Evolutionary conservation across 805 yeast genomes (phyloP), one percentile per base, ranked within the genome.

Genomic region (Lachancea cidri): DNA sequence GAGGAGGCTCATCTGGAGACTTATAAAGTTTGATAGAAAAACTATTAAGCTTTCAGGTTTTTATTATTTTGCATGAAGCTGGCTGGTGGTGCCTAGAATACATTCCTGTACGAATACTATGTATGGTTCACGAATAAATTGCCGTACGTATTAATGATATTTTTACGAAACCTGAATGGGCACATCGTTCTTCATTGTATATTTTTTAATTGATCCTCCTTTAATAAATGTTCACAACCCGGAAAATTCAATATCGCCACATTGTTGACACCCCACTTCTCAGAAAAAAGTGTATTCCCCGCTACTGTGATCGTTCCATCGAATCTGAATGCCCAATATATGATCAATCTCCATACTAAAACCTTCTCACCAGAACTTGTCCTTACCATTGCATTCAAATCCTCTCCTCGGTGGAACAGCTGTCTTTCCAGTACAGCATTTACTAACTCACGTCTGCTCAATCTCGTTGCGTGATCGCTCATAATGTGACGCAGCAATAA

Each of bases 391-490:
- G 39, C 43, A 45, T 60, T 45, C 17, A 67, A 34, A 39, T 67
- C 64, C 17, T 62, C 68, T 1, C 43, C 53, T 11, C 47, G 41
- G 44, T 68, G 66, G 13, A 78, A 65, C 33, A 82, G 58, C 19
- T 78, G 79, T 42, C 88, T 67, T 45, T 77, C 79, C 31, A 78
- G 49, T 46, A 83, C 73, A 5, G 77, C 72, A 34, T 67, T 58
- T 2, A 78, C 62, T 27, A 81, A 54, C 55, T 83, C 88, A 44
- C 66, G 66, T 20, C 65, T 62, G 27, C 66, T 58, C 41, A 82
- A 50, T 30, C 63, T 56, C 7, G 18, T 29, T 2, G 30, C 25
- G 11, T 41, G 42, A 5, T 36, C 39, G 16, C 35, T 33, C 4
- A 55, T 31, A 5, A 54, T 42, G n/a, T 41, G 34, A 32, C 43